These are phyloP conservation scores for Acanthamoeba sp. DNA, from an alignment of 208 protist genomes.

Conservation along the genomic window DNA sequence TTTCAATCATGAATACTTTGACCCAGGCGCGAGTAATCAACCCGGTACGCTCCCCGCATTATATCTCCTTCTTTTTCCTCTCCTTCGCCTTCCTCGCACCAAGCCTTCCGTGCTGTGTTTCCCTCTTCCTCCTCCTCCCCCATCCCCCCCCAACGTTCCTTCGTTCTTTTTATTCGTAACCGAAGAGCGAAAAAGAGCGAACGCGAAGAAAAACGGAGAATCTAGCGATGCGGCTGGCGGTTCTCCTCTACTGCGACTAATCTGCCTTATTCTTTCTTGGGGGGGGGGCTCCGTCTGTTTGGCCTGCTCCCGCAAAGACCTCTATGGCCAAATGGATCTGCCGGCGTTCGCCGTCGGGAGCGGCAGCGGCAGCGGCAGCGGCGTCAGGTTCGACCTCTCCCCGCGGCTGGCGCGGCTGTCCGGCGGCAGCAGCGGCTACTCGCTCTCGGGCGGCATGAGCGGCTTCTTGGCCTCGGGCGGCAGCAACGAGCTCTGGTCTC, in stretches of 20 bases:
- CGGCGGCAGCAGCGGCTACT: slow-evolving; percentile 16
- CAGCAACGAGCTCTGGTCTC: not conserved
- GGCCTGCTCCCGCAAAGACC: not conserved
- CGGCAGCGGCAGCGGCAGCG: not conserved
- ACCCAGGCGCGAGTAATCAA: not conserved
- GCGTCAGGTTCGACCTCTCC: slow-evolving; percentile 16
- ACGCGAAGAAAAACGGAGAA: not conserved
- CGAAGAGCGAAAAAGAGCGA: not conserved
- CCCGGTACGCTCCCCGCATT: not conserved
- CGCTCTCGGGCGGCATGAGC: not conserved
- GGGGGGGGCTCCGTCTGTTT: not conserved
- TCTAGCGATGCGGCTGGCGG: too few species aligned
- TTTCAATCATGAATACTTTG: slow-evolving; percentile 13
- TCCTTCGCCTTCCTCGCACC: not conserved
- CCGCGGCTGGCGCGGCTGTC: not conserved
- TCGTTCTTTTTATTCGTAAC: not conserved
- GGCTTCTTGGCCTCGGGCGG: not conserved
- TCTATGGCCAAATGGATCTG: not conserved
- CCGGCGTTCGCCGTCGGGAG: not conserved
- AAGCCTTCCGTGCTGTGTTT: not conserved
- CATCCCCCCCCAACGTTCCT: too few species aligned
- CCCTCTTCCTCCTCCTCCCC: too few species aligned
- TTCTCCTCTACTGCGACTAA: too few species aligned
- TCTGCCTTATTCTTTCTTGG: not conserved
- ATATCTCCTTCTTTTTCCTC: too few species aligned